Conservation (phyloP, 2,329 filamentous ascomycete species). For the Aspergillus fumigatus region DNA sequence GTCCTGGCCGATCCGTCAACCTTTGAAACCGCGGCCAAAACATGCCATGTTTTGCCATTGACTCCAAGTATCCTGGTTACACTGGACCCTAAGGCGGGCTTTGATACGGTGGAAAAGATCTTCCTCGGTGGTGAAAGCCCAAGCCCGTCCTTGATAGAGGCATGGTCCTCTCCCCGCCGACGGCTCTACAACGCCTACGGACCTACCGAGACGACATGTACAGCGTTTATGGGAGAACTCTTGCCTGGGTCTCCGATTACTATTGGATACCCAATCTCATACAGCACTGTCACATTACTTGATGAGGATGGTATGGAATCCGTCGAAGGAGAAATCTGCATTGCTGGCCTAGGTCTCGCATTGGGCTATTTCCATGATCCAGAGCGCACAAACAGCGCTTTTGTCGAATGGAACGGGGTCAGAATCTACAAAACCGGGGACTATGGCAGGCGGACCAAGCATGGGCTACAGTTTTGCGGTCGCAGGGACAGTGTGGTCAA, state of each 20-base stretch:
- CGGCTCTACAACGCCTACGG: constrained; percentile 13
- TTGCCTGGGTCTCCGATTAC: constrained; percentile 6
- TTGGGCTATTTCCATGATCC: constrained; percentile 18
- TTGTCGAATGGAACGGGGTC: constrained; percentile 13
- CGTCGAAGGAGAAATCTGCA: constrained; percentile 20
- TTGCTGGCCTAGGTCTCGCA: constrained; percentile 17
- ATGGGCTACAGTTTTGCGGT: constrained; percentile 23
- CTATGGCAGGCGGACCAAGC: constrained; percentile 6
- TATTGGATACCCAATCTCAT: constrained; percentile 11
- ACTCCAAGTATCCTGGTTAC: constrained; percentile 10
- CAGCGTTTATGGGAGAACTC: not conserved
- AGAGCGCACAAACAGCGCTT: constrained; percentile 12
- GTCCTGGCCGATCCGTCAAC: constrained; percentile 7
- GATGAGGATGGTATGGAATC: constrained; percentile 5
- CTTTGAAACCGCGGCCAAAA: constrained; percentile 2
- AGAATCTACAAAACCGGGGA: constrained; percentile 20
- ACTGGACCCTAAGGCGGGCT: constrained; percentile 1
- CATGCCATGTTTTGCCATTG: constrained; percentile 1
- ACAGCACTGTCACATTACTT: constrained; percentile 11
- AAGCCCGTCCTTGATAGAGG: constrained; percentile 2
- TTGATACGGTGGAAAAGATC: not conserved
- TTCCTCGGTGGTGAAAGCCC: constrained; percentile 13
- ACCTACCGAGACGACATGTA: constrained; percentile 10
- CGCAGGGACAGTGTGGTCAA: constrained; percentile 28
- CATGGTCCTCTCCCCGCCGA: constrained; percentile 3